phyloP scores from a whole-genome alignment of 176 grass and related monocot genomes.

The Avena insularis region DNA sequence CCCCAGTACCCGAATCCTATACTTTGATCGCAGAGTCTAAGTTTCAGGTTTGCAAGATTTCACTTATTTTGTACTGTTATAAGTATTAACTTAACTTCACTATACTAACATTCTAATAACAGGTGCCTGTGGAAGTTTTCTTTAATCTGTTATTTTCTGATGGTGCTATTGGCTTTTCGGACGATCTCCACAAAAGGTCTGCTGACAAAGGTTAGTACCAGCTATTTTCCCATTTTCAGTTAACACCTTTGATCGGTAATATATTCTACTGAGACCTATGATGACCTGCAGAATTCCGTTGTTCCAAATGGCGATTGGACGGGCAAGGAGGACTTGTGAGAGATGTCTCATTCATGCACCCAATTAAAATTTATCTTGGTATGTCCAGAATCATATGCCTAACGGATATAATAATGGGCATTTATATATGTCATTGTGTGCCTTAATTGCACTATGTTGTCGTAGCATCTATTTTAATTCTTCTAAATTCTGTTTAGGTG shows the following conservation, averaged over 20 bases:
- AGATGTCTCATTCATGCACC: slow-evolving; percentile 92
- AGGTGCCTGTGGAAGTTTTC: slow-evolving; percentile 77
- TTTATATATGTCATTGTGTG: background rate
- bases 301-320: slow-evolving; percentile 71
- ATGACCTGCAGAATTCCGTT: slow-evolving; percentile 74
- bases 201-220: slow-evolving; percentile 77
- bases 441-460: slow-evolving; percentile 43
- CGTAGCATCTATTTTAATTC: slow-evolving; percentile 51
- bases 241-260: slow-evolving; percentile 28
- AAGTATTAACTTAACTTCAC: slow-evolving; percentile 32
- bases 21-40: slow-evolving; percentile 73
- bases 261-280: slow-evolving; percentile 38
- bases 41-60: slow-evolving; percentile 65
- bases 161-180: slow-evolving; percentile 67
- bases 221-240: slow-evolving; percentile 7
- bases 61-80: slow-evolving; percentile 36
- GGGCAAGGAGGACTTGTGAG: slow-evolving; percentile 68
- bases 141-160: slow-evolving; percentile 82
- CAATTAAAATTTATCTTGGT: slow-evolving; percentile 98
- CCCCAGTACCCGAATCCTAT: slow-evolving; percentile 77
- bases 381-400: slow-evolving; percentile 42
- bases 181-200: slow-evolving; percentile 87
- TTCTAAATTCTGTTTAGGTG: slow-evolving; percentile 65
- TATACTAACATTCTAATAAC: slow-evolving; percentile 42
- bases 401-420: slow-evolving; percentile 7